A percentile compares a stretch with the other conserved stretches of the same genome.
Conservation (phyloP, 2,329 filamentous ascomycete species). For the Ramichloridium luteum region DNA sequence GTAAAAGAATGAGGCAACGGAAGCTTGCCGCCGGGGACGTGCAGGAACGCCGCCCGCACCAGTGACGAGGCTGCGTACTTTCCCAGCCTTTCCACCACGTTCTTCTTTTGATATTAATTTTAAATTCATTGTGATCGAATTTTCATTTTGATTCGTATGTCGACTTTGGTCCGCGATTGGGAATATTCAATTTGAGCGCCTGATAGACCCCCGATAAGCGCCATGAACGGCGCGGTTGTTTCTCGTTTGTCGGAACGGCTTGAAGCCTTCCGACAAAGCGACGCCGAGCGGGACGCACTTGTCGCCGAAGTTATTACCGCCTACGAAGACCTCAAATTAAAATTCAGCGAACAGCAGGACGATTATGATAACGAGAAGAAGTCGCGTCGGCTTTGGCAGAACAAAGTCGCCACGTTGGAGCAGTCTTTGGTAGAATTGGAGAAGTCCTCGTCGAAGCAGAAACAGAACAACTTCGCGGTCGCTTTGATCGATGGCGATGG, state of each 20-base stretch:
- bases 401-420: constrained; percentile 15
- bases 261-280: constrained; percentile 22
- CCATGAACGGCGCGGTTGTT: no score
- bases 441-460: constrained; percentile 17
- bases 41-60: no score
- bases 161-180: no score
- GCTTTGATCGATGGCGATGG: constrained; percentile 40
- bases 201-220: no score
- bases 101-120: no score
- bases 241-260: constrained; percentile 18
- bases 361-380: constrained; percentile 26
- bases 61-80: no score
- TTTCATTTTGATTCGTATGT: no score
- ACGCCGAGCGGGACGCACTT: constrained; percentile 22
- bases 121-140: no score
- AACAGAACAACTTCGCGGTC: constrained; percentile 32
- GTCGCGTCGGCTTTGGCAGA: constrained; percentile 25
- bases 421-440: constrained; percentile 13
- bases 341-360: constrained; percentile 23
- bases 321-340: constrained; percentile 23
- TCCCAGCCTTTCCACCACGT: no score
- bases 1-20: no score
- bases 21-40: no score
- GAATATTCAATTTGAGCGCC: no score
- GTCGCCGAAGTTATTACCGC: constrained; percentile 21